phyloP scores from a whole-genome alignment of 805 yeast species.

The Metschnikowia matae region DNA sequence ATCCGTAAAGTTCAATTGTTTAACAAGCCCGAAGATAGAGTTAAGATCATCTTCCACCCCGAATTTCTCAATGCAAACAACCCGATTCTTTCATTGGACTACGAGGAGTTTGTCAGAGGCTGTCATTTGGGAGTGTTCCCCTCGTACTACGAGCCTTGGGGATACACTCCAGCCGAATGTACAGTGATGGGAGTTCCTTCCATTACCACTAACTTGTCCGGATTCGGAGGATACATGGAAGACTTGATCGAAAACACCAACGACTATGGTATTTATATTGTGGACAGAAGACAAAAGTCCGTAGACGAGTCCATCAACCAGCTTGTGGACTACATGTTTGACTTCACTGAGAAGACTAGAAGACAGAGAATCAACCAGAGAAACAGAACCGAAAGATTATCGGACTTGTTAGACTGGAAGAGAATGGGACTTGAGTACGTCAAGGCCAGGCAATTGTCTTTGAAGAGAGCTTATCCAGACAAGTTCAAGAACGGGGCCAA shows the following conservation, averaged over 20 bases:
- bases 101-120: slow-evolving; percentile 96
- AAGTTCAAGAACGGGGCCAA: slow-evolving; percentile 55
- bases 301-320: slow-evolving; percentile 94
- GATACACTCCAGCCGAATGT: slow-evolving; percentile 98
- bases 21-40: slow-evolving; percentile 85
- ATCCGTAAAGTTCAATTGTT: slow-evolving; percentile 88
- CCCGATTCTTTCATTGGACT: slow-evolving; percentile 88
- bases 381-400: slow-evolving; percentile 90
- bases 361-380: slow-evolving; percentile 97
- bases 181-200: slow-evolving; percentile 99
- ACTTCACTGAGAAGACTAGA: slow-evolving; percentile 81
- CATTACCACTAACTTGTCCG: slow-evolving; percentile 91
- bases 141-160: slow-evolving; percentile 98
- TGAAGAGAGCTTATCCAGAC: slow-evolving; percentile 92
- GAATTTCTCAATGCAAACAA: slow-evolving; percentile 93
- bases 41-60: slow-evolving; percentile 95
- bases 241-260: slow-evolving; percentile 90
- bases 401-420: slow-evolving; percentile 94
- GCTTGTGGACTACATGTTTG: slow-evolving; percentile 83
- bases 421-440: slow-evolving; percentile 96
- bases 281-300: slow-evolving; percentile 87
- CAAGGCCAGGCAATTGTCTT: slow-evolving; percentile 88
- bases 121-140: slow-evolving; percentile 98
- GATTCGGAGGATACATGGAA: slow-evolving; percentile 98
- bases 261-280: slow-evolving; percentile 96